A percentile compares a stretch with the other conserved stretches of the same genome.
Evolutionary conservation across 2,329 filamentous ascomycete species (phyloP).

Genomic region (Trichoderma koningiopsis): DNA sequence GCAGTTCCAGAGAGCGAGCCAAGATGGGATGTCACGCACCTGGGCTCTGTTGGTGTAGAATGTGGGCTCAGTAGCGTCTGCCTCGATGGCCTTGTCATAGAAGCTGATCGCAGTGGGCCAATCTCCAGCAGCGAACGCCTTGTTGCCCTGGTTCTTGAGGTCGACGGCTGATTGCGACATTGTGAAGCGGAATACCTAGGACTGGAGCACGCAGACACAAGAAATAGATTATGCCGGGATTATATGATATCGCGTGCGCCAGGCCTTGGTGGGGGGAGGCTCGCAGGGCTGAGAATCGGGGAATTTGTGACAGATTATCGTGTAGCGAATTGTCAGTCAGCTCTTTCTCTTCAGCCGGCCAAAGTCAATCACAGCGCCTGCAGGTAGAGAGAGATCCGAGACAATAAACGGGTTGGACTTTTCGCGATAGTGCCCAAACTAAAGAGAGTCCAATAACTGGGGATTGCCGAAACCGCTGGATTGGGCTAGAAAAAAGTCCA

Average conservation of each 20-base stretch:
- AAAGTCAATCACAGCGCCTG: neutral
- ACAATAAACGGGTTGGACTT: constrained; percentile 2
- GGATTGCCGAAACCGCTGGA: constrained; percentile 12
- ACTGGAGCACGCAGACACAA: constrained; percentile 13
- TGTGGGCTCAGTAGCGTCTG: constrained; percentile 80
- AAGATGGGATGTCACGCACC: constrained; percentile 54
- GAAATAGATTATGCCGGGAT: neutral
- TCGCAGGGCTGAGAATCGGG: neutral
- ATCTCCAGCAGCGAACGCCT: constrained; percentile 85
- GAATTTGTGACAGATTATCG: neutral
- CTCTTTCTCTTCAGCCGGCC: neutral
- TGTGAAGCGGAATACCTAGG: constrained; percentile 27
- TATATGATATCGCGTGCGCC: constrained; percentile 23
- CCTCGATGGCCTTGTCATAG: constrained; percentile 85
- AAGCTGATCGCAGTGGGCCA: constrained; percentile 80
- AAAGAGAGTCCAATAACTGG: constrained; percentile 23
- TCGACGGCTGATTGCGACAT: constrained; percentile 70
- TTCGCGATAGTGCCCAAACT: constrained; percentile 19
- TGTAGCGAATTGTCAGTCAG: neutral
- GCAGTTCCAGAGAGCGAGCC: constrained; percentile 36
- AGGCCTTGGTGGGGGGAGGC: neutral
- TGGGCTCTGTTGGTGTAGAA: constrained; percentile 96
- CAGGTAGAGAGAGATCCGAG: neutral
- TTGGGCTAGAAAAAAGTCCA: constrained; percentile 15
- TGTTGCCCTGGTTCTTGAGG: constrained; percentile 92